Base-by-base conservation (phyloP, 2,329 filamentous ascomycete genomes). In the Pestalotiopsis sp. region DNA sequence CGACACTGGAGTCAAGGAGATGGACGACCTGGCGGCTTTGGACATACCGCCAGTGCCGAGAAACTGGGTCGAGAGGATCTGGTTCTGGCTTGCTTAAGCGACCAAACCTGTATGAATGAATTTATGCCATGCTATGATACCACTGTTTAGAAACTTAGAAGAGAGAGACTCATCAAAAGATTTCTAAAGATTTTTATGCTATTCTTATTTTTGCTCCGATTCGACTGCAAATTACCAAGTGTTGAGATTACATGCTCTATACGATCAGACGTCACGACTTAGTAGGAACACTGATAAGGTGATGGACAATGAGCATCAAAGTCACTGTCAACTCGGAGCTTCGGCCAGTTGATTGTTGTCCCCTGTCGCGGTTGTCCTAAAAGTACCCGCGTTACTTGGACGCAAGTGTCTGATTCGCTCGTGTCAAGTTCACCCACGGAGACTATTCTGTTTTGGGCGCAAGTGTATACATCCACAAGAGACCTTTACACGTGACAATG, bases 1-100 rank as follows among this genome's bases (percentile, higher is more conserved):
- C 2, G 71, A 84, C 64, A 87, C 86, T 0, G 88, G 88, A 40
- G 87, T 87, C 77, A 85, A 83, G 76, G 87, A 89, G 79, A 89
- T 90, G 84, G 87, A 89, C 67, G 86, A 86, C 68, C 77, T 88
- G 68, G 84, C 82, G 58, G 82, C 81, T 2, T 77, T 81, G 72
- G 86, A 88, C 30, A 77, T 77, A 66, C 77, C 79, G 52, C 83
- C 82, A 0, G 78, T 85, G 22, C 76, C 86, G 17, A 84, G 80
- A 74, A 89, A 89, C 70, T 81, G 77, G 77, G 10, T 83, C 10
- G 78, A 88, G 73, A 86, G 80, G 76, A 70, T 81, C 0, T 89
- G 87, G 87, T 88, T 81, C 75, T 89, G 86, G 86, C 66, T 88
- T 68, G 85, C 85, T 7, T 87, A 73, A 58, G 20, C 22, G n/a